phyloP scores from a whole-genome alignment of 164 flowering plant genomes.

The grape (Vitis vinifera) region DNA sequence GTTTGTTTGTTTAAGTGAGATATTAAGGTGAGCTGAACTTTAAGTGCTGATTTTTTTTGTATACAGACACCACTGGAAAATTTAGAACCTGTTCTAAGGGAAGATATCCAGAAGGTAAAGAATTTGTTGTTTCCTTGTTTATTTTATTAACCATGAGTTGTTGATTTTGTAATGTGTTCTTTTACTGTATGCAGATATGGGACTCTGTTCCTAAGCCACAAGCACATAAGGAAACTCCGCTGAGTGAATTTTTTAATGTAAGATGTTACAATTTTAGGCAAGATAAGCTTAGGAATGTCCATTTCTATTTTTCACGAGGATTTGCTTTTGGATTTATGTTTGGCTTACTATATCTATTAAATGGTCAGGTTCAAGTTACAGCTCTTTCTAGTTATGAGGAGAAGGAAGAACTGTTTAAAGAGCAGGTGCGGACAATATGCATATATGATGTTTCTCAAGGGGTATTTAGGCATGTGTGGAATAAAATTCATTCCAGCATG shows the following conservation, averaged over 20 bases:
- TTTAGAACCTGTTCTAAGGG: slow-evolving; percentile 90
- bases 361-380: slow-evolving; percentile 84
- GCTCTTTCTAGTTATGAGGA: slow-evolving; percentile 97
- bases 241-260: slow-evolving; percentile 97
- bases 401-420: slow-evolving; percentile 93
- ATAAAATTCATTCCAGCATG: too few relatives aligned
- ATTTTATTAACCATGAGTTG: not conserved
- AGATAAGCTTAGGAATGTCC: not conserved
- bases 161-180: slow-evolving; percentile 4
- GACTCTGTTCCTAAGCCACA: slow-evolving; percentile 88
- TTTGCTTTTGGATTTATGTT: not conserved
- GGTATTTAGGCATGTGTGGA: not conserved
- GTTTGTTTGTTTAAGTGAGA: not conserved
- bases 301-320: not conserved
- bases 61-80: slow-evolving; percentile 88
- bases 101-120: slow-evolving; percentile 91
- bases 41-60: not conserved
- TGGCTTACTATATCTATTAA: not conserved
- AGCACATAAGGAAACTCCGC: slow-evolving; percentile 84
- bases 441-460: not conserved
- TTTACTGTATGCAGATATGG: slow-evolving; percentile 72
- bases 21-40: too few relatives aligned
- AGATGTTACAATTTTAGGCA: slow-evolving; percentile 18
- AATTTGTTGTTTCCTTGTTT: not conserved
- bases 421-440: slow-evolving; percentile 58